Percentiles rank a stretch among this genome's conserved stretches.
Conservation (phyloP, 1,284 basidiomycete genomes). For the Macrocybe sp. region DNA sequence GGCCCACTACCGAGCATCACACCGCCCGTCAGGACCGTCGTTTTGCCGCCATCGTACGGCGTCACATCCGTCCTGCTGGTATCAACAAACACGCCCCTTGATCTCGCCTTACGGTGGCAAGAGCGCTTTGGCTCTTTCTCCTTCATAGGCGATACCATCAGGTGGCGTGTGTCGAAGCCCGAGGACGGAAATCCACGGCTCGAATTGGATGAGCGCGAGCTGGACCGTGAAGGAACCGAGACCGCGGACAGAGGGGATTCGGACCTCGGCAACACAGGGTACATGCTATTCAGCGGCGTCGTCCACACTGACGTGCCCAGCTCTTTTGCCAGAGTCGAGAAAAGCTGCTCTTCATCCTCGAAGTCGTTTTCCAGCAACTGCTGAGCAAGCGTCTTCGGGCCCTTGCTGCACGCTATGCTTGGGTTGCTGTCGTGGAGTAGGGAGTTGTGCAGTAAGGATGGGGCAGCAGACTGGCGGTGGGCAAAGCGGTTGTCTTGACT, state of each 20-base stretch:
- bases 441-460: conserved; percentile 2
- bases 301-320: conserved; percentile 62
- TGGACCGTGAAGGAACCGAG: conserved; percentile 67
- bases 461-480: conserved; percentile 6
- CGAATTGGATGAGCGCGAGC: conserved; percentile 69
- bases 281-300: conserved; percentile 55
- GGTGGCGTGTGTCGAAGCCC: not conserved
- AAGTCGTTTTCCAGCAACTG: conserved; percentile 62
- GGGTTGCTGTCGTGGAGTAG: conserved; percentile 13
- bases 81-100: conserved; percentile 67
- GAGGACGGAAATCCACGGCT: conserved; percentile 31
- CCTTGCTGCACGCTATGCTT: conserved; percentile 14
- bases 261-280: conserved; percentile 47
- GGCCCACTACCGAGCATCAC: conserved; percentile 66
- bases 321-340: conserved; percentile 68
- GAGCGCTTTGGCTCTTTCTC: conserved; percentile 43
- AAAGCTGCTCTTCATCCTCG: conserved; percentile 67
- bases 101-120: conserved; percentile 49
- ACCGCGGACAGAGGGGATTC: conserved; percentile 53
- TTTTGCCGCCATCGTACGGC: conserved; percentile 81
- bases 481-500: conserved; percentile 26
- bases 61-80: conserved; percentile 69
- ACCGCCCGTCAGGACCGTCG: conserved; percentile 76
- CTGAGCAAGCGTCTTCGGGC: conserved; percentile 62
- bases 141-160: conserved; percentile 4